These are phyloP conservation scores for Tephrocybe sp. DNA, from an alignment of 768 basidiomycete species.

Conservation along the genomic window DNA sequence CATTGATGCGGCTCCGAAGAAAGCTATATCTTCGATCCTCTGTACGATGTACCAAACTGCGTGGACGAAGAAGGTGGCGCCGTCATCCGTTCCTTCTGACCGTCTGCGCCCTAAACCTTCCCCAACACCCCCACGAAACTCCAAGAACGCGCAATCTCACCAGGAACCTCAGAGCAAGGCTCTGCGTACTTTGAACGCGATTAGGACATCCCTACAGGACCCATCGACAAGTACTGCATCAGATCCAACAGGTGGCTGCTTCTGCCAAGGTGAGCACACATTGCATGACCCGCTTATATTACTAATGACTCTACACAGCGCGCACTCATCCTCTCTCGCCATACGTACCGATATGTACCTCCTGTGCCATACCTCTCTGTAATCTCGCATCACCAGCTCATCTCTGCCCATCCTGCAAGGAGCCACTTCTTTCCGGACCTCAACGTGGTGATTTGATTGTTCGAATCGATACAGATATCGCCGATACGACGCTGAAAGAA, in stretches of 20 bases:
- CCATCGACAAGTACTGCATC: constrained; percentile 27
- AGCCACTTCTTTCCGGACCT: constrained; percentile 33
- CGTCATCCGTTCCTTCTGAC: constrained; percentile 56
- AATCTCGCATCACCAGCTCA: constrained; percentile 51
- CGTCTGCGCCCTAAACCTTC: constrained; percentile 39
- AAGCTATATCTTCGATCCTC: no score
- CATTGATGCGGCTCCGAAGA: no score
- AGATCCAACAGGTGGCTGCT: constrained; percentile 68
- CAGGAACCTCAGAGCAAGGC: constrained; percentile 47
- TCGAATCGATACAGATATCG: constrained; percentile 45
- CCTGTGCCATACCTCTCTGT: constrained; percentile 68
- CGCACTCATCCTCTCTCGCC: constrained; percentile 56
- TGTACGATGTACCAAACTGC: constrained; percentile 38
- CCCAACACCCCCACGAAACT: constrained; percentile 17
- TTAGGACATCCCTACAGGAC: constrained; percentile 39
- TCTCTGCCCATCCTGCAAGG: constrained; percentile 54
- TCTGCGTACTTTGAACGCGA: constrained; percentile 46
- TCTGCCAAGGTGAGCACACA: constrained; percentile 56
- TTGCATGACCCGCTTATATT: neutral
- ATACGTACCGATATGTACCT: constrained; percentile 53
- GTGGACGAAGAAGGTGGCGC: constrained; percentile 36
- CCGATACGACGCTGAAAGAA: constrained; percentile 44
- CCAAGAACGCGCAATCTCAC: constrained; percentile 33
- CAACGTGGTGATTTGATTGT: constrained; percentile 36
- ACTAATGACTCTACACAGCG: constrained; percentile 33